Evolutionary conservation across 1,139 yeast genomes (phyloP), one percentile per base, ranked within the genome.

Genomic region (Blastobotrys petasosporus): DNA sequence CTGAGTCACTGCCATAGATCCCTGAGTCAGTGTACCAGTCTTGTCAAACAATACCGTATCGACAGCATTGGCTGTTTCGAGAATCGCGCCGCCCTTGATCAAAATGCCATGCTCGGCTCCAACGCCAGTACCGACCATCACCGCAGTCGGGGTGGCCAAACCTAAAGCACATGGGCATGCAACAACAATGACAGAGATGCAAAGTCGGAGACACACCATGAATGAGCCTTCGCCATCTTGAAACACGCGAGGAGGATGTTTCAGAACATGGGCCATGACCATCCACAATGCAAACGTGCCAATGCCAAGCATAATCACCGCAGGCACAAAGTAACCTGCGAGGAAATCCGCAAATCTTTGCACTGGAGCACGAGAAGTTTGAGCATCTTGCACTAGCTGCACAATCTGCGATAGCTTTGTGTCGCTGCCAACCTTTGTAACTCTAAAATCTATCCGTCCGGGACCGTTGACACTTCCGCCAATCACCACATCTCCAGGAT

Each of bases 161-260:
- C 98, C 98, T 30, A 92, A 70, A 0, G 97, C 97, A 74, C 97
- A 92, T 0, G 98, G 98, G 66, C 98, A 92, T 0, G 98, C 98
- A 41, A 92, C 97, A 10, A 92, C 96, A 54, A 92, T 77, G 7
- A 92, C 98, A 3, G 95, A 82, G 35, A 94, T 92, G n/a, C 95
- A 84, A 42, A 90, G 73, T 57, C 85, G 80, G 49, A 92, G 67
- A 59, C 95, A 80, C 25, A 80, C 79, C 65, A 77, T 82, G 54
- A 77, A 75, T 52, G 76, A 75, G 4, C 90, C 86, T 16, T 64
- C 68, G 5, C 90, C 86, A 41, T 68, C 68, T n/a, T 62, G 57
- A 61, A 88, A 85, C 10, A 77, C 72, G 13, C 59, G 64, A 1
- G 95, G 95, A 37, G 79, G 68, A 52, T 61, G 51, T 39, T 53